Percentiles rank a stretch among this genome's conserved stretches.
Conservation (phyloP, 2,329 filamentous ascomycete genomes). For the Intubia oerlemansii region DNA sequence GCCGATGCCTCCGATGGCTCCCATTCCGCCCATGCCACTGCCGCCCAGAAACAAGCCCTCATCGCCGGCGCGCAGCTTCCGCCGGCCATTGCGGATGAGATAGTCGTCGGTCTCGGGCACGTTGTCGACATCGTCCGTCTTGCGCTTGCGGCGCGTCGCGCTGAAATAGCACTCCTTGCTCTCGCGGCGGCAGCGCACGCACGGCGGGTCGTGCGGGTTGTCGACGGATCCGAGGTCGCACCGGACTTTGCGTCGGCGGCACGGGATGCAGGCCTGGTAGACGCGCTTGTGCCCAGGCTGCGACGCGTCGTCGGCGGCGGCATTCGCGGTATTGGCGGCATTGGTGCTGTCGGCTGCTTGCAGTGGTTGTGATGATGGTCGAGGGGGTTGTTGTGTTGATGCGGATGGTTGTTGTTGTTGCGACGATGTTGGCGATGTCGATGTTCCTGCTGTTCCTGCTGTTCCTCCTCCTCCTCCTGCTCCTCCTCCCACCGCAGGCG, state of each 20-base stretch:
- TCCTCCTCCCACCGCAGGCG: too few species aligned
- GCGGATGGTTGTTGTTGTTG: neutral
- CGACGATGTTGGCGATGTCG: neutral
- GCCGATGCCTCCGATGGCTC: too few species aligned
- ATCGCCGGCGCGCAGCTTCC: conserved; percentile 34
- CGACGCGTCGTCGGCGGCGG: neutral
- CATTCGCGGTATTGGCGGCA: too few species aligned
- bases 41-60: conserved; percentile 44
- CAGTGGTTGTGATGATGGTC: too few species aligned
- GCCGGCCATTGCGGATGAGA: conserved; percentile 51
- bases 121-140: conserved; percentile 33
- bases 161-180: conserved; percentile 96
- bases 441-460: conserved; percentile 2
- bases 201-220: conserved; percentile 83
- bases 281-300: conserved; percentile 28
- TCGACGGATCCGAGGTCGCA: conserved; percentile 59
- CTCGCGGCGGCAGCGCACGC: conserved; percentile 80
- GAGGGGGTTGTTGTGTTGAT: too few species aligned
- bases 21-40: conserved; percentile 19
- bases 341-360: too few species aligned
- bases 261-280: conserved; percentile 42
- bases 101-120: conserved; percentile 39
- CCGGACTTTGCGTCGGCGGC: conserved; percentile 37
- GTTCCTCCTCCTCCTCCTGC: neutral
- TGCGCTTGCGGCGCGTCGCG: conserved; percentile 79